Evolutionary conservation across 768 basidiomycete species (phyloP).

Genomic region (Boletellus emodensis): DNA sequence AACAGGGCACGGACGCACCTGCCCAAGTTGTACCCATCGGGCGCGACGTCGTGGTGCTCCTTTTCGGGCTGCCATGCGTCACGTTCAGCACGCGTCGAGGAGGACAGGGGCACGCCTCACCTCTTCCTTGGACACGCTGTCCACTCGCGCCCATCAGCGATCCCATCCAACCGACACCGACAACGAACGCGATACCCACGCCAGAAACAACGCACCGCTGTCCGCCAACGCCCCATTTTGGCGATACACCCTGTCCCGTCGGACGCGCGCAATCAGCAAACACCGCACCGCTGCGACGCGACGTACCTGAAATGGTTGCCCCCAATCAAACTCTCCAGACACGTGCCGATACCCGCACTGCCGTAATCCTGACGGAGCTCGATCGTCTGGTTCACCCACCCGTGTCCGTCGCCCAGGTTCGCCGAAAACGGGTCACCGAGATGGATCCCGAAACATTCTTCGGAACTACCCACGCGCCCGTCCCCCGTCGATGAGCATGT

Average conservation of each 20-base stretch:
- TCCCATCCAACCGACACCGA: background rate
- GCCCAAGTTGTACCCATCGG: slow-evolving; percentile 50
- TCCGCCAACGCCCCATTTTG: slow-evolving; percentile 56
- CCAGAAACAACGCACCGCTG: slow-evolving; percentile 53
- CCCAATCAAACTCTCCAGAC: slow-evolving; percentile 42
- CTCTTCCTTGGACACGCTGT: slow-evolving; percentile 48
- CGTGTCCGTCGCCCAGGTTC: slow-evolving; percentile 47
- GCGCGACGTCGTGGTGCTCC: slow-evolving; percentile 39
- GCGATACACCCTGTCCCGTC: slow-evolving; percentile 38
- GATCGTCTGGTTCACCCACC: slow-evolving; percentile 39
- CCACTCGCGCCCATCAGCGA: background rate
- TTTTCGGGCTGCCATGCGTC: slow-evolving; percentile 20
- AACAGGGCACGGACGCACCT: slow-evolving; percentile 24
- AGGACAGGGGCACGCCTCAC: slow-evolving; percentile 4
- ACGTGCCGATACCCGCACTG: slow-evolving; percentile 36
- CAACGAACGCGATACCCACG: slow-evolving; percentile 35
- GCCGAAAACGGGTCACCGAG: slow-evolving; percentile 37
- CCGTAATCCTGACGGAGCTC: slow-evolving; percentile 46
- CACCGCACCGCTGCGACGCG: no score
- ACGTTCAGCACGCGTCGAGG: background rate
- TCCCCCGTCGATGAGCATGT: no score
- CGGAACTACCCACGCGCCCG: slow-evolving; percentile 30
- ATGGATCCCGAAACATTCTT: slow-evolving; percentile 39
- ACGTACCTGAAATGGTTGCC: slow-evolving; percentile 47
- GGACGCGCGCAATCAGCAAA: no score